phyloP scores from a whole-genome alignment of 495 filamentous ascomycete species.

The Xylaria palmicola region DNA sequence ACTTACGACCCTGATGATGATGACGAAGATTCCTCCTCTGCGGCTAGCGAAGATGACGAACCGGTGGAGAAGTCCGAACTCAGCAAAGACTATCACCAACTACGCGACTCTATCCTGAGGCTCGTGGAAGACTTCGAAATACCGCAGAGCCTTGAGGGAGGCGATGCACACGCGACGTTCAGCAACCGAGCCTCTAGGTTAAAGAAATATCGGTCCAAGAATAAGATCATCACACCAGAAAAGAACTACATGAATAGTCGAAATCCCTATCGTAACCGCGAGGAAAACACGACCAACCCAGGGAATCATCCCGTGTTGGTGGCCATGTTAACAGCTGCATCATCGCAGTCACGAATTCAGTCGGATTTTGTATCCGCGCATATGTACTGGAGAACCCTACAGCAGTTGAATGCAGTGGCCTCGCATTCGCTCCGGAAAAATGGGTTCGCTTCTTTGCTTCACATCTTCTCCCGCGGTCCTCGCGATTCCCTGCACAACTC shows the following conservation, averaged over 20 bases:
- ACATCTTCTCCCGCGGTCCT: conserved; percentile 67
- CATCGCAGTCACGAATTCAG: conserved; percentile 62
- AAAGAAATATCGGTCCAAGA: conserved; percentile 51
- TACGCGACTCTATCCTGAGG: conserved; percentile 79
- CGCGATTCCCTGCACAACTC: conserved; percentile 66
- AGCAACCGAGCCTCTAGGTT: conserved; percentile 60
- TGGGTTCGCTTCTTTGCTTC: conserved; percentile 65
- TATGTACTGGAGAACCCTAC: conserved; percentile 65
- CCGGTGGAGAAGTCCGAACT: conserved; percentile 64
- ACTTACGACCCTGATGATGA: conserved; percentile 66
- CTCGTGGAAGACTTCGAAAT: conserved; percentile 79
- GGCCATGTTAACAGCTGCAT: conserved; percentile 68
- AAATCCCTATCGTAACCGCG: conserved; percentile 53
- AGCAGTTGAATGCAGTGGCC: conserved; percentile 61
- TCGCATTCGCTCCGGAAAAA: conserved; percentile 62
- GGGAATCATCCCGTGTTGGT: conserved; percentile 50
- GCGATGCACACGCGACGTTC: conserved; percentile 54
- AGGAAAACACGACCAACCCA: conserved; percentile 32
- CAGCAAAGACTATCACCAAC: conserved; percentile 77
- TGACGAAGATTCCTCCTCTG: conserved; percentile 62
- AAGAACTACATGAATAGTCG: conserved; percentile 50
- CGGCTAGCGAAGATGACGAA: conserved; percentile 65
- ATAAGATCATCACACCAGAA: conserved; percentile 48
- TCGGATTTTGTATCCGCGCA: conserved; percentile 71
- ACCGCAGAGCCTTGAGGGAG: conserved; percentile 58